These are phyloP conservation scores for Alnus rubra DNA, from an alignment of 306 rosid genomes.

Conservation along the genomic window DNA sequence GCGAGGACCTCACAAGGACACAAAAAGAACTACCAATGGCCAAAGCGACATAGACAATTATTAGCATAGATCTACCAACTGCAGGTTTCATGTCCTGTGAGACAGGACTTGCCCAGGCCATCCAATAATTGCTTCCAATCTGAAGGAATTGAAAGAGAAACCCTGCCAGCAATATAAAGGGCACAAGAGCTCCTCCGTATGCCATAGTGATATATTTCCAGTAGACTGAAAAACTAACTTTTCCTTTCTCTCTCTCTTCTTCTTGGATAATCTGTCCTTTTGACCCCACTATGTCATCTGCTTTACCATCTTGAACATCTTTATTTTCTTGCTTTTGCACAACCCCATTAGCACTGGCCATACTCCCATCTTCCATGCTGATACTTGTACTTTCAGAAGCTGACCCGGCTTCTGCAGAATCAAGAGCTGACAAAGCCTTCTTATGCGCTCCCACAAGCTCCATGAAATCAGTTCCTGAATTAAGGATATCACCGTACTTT, in stretches of 20 bases:
- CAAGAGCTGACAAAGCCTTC: slow-evolving; percentile 68
- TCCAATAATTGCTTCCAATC: slow-evolving; percentile 94
- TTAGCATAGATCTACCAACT: slow-evolving; percentile 46
- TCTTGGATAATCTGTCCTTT: slow-evolving; percentile 81
- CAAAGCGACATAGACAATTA: slow-evolving; percentile 60
- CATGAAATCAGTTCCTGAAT: slow-evolving; percentile 69
- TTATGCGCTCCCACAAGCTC: slow-evolving; percentile 85
- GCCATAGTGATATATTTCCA: slow-evolving; percentile 75
- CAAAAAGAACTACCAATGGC: slow-evolving; percentile 70
- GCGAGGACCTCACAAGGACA: slow-evolving; percentile 47
- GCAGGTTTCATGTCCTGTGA: slow-evolving; percentile 58
- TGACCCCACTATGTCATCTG: slow-evolving; percentile 35
- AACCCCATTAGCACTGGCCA: background rate
- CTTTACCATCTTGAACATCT: slow-evolving; percentile 38
- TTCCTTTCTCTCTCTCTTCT: slow-evolving; percentile 93
- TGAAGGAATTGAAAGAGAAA: slow-evolving; percentile 70
- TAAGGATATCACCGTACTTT: slow-evolving; percentile 62
- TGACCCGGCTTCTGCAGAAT: slow-evolving; percentile 35
- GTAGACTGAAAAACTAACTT: slow-evolving; percentile 66
- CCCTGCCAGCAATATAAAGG: slow-evolving; percentile 65
- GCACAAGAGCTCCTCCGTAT: slow-evolving; percentile 82
- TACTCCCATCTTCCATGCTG: slow-evolving; percentile 29
- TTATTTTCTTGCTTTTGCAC: slow-evolving; percentile 37
- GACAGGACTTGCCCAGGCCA: slow-evolving; percentile 86
- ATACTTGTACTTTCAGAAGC: slow-evolving; percentile 29